These are phyloP conservation scores for Firmiana major DNA, from an alignment of 345 rosid genomes.

Conservation along the genomic window DNA sequence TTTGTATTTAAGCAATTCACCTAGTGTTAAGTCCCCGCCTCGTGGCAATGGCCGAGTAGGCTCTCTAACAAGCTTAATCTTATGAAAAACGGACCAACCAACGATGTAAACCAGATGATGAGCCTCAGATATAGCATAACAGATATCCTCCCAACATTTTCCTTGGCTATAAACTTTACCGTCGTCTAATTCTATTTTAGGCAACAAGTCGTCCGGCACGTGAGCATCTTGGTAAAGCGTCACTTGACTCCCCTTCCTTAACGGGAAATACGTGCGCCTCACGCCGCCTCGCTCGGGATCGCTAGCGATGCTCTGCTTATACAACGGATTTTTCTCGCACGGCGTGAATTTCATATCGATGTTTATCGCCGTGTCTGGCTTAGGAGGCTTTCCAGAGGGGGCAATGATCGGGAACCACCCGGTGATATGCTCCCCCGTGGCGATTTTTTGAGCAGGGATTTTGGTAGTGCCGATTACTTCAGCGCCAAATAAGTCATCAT, in stretches of 20 bases:
- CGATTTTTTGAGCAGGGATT: constrained; percentile 47
- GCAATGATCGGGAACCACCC: constrained; percentile 52
- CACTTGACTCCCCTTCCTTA: constrained; percentile 62
- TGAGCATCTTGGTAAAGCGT: constrained; percentile 94
- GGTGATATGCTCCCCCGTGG: constrained; percentile 34
- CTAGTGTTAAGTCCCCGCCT: constrained; percentile 75
- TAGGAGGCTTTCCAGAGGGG: constrained; percentile 45
- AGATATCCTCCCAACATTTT: constrained; percentile 93
- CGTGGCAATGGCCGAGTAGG: constrained; percentile 56
- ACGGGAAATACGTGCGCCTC: constrained; percentile 65
- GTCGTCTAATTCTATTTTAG: constrained; percentile 42
- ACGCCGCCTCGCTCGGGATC: constrained; percentile 64
- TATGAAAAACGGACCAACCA: constrained; percentile 89
- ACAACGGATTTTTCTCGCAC: constrained; percentile 47
- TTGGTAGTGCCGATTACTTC: constrained; percentile 57
- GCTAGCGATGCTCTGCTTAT: constrained; percentile 55
- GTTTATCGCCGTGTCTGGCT: constrained; percentile 46
- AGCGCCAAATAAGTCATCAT: constrained; percentile 78
- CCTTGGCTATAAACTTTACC: constrained; percentile 44
- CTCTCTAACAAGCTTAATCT: constrained; percentile 80
- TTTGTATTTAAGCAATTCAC: constrained; percentile 88
- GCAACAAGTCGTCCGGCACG: constrained; percentile 40
- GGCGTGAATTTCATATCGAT: constrained; percentile 66
- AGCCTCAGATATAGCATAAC: constrained; percentile 82
- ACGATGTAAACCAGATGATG: constrained; percentile 86